Base-by-base conservation (phyloP, 441 rosid genomes). In the Adansonia rubrostipa region DNA sequence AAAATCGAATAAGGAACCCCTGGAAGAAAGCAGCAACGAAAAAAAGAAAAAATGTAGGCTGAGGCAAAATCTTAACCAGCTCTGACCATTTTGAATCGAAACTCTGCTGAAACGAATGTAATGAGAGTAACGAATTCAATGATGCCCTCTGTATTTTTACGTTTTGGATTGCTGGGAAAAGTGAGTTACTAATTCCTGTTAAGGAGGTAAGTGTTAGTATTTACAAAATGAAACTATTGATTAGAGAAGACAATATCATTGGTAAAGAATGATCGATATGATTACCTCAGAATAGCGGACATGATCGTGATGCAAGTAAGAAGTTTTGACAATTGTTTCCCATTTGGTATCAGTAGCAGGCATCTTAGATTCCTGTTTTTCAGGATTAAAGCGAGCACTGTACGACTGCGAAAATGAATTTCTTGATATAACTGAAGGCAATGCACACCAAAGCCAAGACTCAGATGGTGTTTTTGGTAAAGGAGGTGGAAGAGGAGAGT, bases 291-390 rank as follows among this genome's bases (percentile, higher is more conserved):
- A 85, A 79, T 88, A 89, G 22, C 94, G 93, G 7, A 79, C 83
- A 51, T 88, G 92, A 81, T 90, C 90, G 50, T 87, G 86, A 76
- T 86, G 91, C 71, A 81, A 78, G 73, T 88, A 77, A 0, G 90
- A 89, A 70, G 90, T 77, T 77, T 96, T 96, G 14, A 96, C 98
- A 48, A 96, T 96, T 17, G 92, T 94, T 84, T 93, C 99, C 99
- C 99, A 96, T 83, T 88, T 96, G 73, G 93, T 63, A 72, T 71
- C 80, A 5, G 83, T 75, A 11, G 87, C 67, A 57, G 84, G 67
- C 44, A 79, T 51, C 84, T 85, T 79, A 50, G 79, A 57, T 75
- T 83, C 88, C 68, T 80, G 85, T 86, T 82, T 83, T 77, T 84
- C 89, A 13, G 80, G 80, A 65, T 54, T 79, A 69, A 84, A 84